Percentiles rank a stretch among this genome's conserved stretches.
phyloP scores from a whole-genome alignment of 2,329 filamentous ascomycete species.

The Zasmidium cellare region DNA sequence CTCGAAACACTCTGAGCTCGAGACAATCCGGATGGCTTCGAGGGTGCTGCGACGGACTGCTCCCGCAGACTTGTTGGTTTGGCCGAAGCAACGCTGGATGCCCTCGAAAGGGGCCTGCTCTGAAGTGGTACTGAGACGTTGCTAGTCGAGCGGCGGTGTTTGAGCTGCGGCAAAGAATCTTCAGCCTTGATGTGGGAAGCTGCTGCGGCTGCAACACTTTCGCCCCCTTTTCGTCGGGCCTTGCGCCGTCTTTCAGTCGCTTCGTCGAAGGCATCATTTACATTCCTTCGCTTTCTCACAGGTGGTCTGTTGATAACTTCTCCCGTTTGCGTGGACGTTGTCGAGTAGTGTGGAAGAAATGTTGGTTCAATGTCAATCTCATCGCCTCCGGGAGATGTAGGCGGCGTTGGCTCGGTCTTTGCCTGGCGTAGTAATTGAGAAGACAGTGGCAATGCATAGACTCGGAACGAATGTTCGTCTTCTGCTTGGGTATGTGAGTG shows the following conservation, averaged over 20 bases:
- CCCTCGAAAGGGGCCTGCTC: conserved; percentile 29
- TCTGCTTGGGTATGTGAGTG: neutral
- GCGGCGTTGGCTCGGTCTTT: conserved; percentile 21
- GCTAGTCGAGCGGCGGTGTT: conserved; percentile 34
- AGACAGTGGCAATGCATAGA: conserved; percentile 46
- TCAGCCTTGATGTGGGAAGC: conserved; percentile 31
- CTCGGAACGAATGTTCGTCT: conserved; percentile 19
- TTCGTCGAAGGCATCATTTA: conserved; percentile 48
- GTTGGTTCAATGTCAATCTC: conserved; percentile 19
- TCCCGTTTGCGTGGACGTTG: neutral
- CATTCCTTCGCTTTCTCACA: conserved; percentile 43
- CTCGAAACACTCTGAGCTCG: conserved; percentile 26
- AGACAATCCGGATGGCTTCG: conserved; percentile 28
- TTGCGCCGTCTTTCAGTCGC: conserved; percentile 46
- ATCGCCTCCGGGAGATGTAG: conserved; percentile 24
- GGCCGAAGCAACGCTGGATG: conserved; percentile 32
- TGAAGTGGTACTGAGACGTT: conserved; percentile 25
- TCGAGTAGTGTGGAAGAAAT: conserved; percentile 21
- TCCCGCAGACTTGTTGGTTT: conserved; percentile 22
- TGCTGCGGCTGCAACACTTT: conserved; percentile 45
- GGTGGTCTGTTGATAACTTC: conserved; percentile 28
- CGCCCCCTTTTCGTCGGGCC: conserved; percentile 44
- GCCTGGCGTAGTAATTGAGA: conserved; percentile 38
- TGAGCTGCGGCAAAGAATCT: conserved; percentile 27
- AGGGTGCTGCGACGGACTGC: conserved; percentile 16